Percentiles rank a stretch among this genome's conserved stretches.
phyloP scores from a whole-genome alignment of 2,329 filamentous ascomycete species.

The Nothopassalora personata region DNA sequence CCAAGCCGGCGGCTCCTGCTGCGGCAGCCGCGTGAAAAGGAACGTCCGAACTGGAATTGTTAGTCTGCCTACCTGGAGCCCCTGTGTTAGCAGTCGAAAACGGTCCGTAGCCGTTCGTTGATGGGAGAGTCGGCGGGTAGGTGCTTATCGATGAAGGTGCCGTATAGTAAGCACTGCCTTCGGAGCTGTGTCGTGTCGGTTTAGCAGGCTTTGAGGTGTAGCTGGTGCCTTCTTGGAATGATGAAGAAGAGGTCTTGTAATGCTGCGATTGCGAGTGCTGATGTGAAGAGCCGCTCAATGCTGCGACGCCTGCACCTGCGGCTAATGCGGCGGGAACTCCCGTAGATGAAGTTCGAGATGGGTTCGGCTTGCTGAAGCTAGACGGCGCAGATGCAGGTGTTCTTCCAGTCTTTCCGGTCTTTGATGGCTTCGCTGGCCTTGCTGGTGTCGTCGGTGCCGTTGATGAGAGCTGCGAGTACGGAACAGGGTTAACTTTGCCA shows the following conservation, averaged over 20 bases:
- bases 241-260: constrained; percentile 10
- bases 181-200: constrained; percentile 16
- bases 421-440: constrained; percentile 33
- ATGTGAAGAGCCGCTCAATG: constrained; percentile 24
- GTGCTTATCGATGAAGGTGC: constrained; percentile 8
- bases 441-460: constrained; percentile 18
- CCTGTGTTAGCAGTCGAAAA: constrained; percentile 5
- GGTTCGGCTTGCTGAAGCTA: constrained; percentile 21
- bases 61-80: constrained; percentile 39
- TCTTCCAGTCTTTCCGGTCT: constrained; percentile 17
- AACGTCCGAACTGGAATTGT: constrained; percentile 35
- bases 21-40: constrained; percentile 44
- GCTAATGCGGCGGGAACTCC: constrained; percentile 32
- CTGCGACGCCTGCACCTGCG: constrained; percentile 42
- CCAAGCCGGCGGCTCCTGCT: constrained; percentile 35
- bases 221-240: constrained; percentile 14
- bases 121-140: constrained; percentile 5
- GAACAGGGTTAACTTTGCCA: constrained; percentile 20
- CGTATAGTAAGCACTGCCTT: constrained; percentile 17
- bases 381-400: constrained; percentile 23
- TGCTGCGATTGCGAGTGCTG: constrained; percentile 11
- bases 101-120: constrained; percentile 7
- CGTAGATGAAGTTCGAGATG: constrained; percentile 32
- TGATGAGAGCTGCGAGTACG: not conserved
- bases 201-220: constrained; percentile 11